A percentile compares a stretch with the other conserved stretches of the same genome.
Evolutionary conservation across 495 filamentous ascomycete genomes (phyloP).

Genomic region (Massariosphaeria phaeospora): DNA sequence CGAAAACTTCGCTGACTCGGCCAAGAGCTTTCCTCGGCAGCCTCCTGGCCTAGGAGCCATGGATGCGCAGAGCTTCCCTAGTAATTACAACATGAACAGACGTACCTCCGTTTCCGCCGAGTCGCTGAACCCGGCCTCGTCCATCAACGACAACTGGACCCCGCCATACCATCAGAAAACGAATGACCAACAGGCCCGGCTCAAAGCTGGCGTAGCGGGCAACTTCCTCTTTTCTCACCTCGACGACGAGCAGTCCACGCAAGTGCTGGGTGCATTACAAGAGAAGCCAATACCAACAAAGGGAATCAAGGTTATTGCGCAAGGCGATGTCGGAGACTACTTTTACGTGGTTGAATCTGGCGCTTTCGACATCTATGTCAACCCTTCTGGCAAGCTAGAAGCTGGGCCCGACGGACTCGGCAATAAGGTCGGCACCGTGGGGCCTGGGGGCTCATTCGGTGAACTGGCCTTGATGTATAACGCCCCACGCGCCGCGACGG

Average conservation of each 20-base stretch:
- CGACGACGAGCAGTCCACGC: conserved; percentile 82
- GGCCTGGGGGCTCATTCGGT: conserved; percentile 91
- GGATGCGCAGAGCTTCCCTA: conserved; percentile 68
- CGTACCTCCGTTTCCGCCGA: conserved; percentile 96
- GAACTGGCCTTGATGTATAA: conserved; percentile 99
- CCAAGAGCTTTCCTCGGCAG: conserved; percentile 8
- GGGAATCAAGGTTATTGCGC: conserved; percentile 92
- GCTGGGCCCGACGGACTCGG: conserved; percentile 82
- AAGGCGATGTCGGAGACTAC: conserved; percentile 94
- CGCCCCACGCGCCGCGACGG: conserved; percentile 92
- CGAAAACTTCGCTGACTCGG: conserved; percentile 26
- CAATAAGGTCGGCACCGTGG: conserved; percentile 72
- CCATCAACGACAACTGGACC: conserved; percentile 81
- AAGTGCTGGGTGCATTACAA: conserved; percentile 83
- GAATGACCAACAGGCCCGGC: conserved; percentile 67
- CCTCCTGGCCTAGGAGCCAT: conserved; percentile 23
- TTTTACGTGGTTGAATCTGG: conserved; percentile 97
- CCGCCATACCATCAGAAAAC: conserved; percentile 81
- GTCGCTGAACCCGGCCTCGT: conserved; percentile 81
- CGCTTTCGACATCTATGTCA: conserved; percentile 86
- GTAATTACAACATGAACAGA: conserved; percentile 87
- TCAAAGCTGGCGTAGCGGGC: conserved; percentile 73
- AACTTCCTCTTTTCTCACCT: conserved; percentile 96
- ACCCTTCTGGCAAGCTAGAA: conserved; percentile 62
- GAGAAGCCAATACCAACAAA: conserved; percentile 94